Conservation (phyloP, 306 rosid species). For the Lathyrus aphaca region DNA sequence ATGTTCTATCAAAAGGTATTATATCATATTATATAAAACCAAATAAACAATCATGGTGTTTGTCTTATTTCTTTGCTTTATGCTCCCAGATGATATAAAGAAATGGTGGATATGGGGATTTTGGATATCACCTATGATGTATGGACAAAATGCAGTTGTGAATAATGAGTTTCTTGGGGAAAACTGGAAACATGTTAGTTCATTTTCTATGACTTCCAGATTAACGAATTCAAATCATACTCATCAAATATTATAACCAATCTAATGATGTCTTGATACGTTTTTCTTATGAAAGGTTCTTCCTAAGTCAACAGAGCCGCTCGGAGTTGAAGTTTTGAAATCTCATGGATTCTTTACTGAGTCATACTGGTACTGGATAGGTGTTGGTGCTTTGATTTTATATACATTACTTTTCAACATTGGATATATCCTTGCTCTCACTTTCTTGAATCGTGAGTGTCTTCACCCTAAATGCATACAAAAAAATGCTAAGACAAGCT, state of each 20-base stretch:
- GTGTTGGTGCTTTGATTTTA: slow-evolving; percentile 44
- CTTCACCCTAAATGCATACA: slow-evolving; percentile 31
- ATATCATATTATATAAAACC: slow-evolving; percentile 24
- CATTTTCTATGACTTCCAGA: no score
- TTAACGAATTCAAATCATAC: no score
- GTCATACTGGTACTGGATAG: slow-evolving; percentile 49
- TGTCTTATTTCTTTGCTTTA: slow-evolving; percentile 19
- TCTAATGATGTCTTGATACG: background rate
- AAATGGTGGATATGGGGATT: slow-evolving; percentile 60
- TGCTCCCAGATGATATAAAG: slow-evolving; percentile 45
- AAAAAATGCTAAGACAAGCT: background rate
- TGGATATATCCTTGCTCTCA: slow-evolving; percentile 51
- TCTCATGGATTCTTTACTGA: slow-evolving; percentile 55
- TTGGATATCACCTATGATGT: slow-evolving; percentile 61
- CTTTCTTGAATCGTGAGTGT: slow-evolving; percentile 58
- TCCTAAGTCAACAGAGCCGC: slow-evolving; percentile 44
- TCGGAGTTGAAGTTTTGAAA: slow-evolving; percentile 54
- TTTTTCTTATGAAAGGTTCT: slow-evolving; percentile 45
- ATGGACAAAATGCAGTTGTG: slow-evolving; percentile 50
- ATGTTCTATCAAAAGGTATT: slow-evolving; percentile 64
- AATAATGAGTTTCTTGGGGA: slow-evolving; percentile 51
- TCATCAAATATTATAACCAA: no score
- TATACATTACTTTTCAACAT: slow-evolving; percentile 52
- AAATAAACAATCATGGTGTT: background rate
- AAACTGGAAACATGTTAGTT: slow-evolving; percentile 47